A percentile compares a stretch with the other conserved stretches of the same genome.
Conservation (phyloP, 2,329 filamentous ascomycete genomes). For the Teratosphaeria nubilosa region DNA sequence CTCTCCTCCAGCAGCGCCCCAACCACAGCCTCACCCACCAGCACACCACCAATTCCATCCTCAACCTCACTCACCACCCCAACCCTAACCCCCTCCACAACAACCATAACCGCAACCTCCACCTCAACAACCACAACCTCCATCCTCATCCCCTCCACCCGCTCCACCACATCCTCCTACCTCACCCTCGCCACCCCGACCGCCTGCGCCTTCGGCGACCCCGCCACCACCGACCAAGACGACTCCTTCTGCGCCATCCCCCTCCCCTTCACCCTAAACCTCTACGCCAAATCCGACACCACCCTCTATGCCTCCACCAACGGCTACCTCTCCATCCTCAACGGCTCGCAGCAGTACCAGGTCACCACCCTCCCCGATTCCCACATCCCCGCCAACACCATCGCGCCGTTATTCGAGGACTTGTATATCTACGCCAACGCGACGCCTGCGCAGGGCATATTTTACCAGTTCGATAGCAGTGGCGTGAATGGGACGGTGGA, state of each 20-base stretch:
- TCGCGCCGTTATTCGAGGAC: slow-evolving; percentile 26
- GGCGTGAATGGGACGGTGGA: slow-evolving; percentile 20
- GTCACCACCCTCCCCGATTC: slow-evolving; percentile 13
- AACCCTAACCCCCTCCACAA: not conserved
- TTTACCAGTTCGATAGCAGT: slow-evolving; percentile 17
- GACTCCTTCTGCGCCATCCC: slow-evolving; percentile 24
- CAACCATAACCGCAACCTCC: not conserved
- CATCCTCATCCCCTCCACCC: slow-evolving; percentile 5
- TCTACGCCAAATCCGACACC: slow-evolving; percentile 14
- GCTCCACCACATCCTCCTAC: slow-evolving; percentile 6
- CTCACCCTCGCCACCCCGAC: slow-evolving; percentile 21
- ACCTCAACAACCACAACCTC: slow-evolving; percentile 5
- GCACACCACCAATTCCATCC: not conserved
- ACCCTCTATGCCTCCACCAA: slow-evolving; percentile 20
- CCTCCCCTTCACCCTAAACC: slow-evolving; percentile 19
- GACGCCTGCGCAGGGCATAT: slow-evolving; percentile 21
- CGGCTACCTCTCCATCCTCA: slow-evolving; percentile 20
- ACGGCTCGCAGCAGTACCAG: slow-evolving; percentile 19
- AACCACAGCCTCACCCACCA: not conserved
- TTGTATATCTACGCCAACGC: slow-evolving; percentile 15
- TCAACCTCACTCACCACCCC: not conserved
- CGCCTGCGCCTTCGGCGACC: slow-evolving; percentile 23
- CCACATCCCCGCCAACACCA: slow-evolving; percentile 17
- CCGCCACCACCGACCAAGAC: slow-evolving; percentile 19
- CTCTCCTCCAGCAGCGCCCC: not conserved